phyloP scores from a whole-genome alignment of 2,329 filamentous ascomycete genomes.

The Penicillium sp. region DNA sequence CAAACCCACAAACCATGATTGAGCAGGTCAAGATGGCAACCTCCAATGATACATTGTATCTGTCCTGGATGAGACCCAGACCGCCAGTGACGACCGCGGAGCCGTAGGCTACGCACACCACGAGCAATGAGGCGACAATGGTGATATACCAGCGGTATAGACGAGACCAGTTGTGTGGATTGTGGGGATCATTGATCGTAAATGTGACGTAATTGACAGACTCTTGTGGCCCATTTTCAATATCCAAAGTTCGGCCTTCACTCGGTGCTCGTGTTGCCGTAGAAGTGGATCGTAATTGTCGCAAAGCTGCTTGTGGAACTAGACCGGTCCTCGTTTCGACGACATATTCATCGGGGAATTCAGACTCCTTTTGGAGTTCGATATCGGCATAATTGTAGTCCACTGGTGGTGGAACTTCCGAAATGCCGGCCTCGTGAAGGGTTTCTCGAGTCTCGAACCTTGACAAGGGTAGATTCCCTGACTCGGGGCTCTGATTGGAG shows the following conservation, averaged over 20 bases:
- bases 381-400: slow-evolving; percentile 35
- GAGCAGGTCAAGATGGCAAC: slow-evolving; percentile 70
- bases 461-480: background rate
- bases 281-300: slow-evolving; percentile 19
- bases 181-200: slow-evolving; percentile 65
- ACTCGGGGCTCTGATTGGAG: background rate
- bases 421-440: slow-evolving; percentile 24
- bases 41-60: slow-evolving; percentile 70
- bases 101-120: slow-evolving; percentile 67
- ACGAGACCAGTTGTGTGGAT: slow-evolving; percentile 79
- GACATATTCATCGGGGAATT: slow-evolving; percentile 24
- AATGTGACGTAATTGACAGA: slow-evolving; percentile 59
- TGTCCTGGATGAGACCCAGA: slow-evolving; percentile 60
- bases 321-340: slow-evolving; percentile 23
- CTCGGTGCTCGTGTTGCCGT: slow-evolving; percentile 6
- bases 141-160: slow-evolving; percentile 75
- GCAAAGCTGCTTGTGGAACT: slow-evolving; percentile 19
- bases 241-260: slow-evolving; percentile 15
- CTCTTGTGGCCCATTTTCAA: slow-evolving; percentile 27
- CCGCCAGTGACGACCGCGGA: slow-evolving; percentile 76
- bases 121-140: slow-evolving; percentile 73
- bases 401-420: slow-evolving; percentile 20
- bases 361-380: slow-evolving; percentile 20
- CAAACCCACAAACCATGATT: slow-evolving; percentile 76
- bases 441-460: slow-evolving; percentile 24